These are phyloP conservation scores for Puccinia horiana DNA, from an alignment of 1,284 basidiomycete genomes.

Conservation along the genomic window DNA sequence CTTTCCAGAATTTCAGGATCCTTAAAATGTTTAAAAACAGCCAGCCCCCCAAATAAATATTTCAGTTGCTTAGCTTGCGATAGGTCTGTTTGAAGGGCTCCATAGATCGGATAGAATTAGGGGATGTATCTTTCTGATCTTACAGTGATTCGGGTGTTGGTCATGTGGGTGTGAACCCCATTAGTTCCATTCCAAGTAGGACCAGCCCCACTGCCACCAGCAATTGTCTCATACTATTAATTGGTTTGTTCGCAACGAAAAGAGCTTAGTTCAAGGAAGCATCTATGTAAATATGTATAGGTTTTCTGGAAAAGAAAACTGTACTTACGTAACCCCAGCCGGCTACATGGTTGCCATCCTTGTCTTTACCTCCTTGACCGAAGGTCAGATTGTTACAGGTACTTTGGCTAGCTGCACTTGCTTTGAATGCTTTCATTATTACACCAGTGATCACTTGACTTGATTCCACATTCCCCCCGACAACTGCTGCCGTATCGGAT, in stretches of 20 bases:
- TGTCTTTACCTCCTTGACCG: slow-evolving; percentile 80
- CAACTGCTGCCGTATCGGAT: slow-evolving; percentile 76
- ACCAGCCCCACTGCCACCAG: slow-evolving; percentile 88
- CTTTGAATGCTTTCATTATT: slow-evolving; percentile 87
- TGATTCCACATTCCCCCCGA: slow-evolving; percentile 88
- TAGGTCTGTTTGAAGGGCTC: neutral
- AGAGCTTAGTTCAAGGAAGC: neutral
- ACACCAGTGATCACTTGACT: slow-evolving; percentile 93
- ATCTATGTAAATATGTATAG: neutral
- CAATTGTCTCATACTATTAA: slow-evolving; percentile 68
- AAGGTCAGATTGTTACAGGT: slow-evolving; percentile 88
- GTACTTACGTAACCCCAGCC: slow-evolving; percentile 77
- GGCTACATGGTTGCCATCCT: slow-evolving; percentile 70
- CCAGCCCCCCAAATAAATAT: neutral
- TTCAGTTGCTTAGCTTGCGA: neutral
- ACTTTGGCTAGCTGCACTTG: slow-evolving; percentile 89
- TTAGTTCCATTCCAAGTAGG: slow-evolving; percentile 76
- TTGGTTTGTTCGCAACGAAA: neutral
- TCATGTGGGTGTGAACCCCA: slow-evolving; percentile 69
- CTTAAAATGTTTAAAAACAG: slow-evolving; percentile 66
- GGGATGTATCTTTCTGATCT: too few species aligned
- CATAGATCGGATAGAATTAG: too few species aligned
- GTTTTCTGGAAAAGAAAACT: neutral
- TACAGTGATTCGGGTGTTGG: slow-evolving; percentile 69
- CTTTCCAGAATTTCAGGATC: slow-evolving; percentile 91